These are phyloP conservation scores for Leptographium galeiforme DNA, from an alignment of 2,329 filamentous ascomycete species.

Conservation along the genomic window DNA sequence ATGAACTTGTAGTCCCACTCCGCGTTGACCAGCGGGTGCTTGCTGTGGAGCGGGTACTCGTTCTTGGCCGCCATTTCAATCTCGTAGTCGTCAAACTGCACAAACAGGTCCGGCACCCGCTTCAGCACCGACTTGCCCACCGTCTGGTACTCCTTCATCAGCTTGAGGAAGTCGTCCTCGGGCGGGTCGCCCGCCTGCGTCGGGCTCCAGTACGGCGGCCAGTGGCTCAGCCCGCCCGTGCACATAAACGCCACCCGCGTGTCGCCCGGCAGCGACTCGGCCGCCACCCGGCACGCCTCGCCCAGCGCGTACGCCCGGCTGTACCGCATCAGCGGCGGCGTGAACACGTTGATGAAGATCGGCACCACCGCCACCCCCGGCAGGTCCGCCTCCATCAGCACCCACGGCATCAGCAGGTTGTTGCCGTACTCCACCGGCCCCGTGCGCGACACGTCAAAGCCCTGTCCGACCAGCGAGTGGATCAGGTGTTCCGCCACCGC, in stretches of 20 bases:
- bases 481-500: conserved; percentile 9
- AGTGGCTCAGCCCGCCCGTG: conserved; percentile 9
- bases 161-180: conserved; percentile 9
- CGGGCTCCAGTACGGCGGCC: conserved; percentile 11
- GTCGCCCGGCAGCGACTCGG: conserved; percentile 8
- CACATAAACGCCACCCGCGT: conserved; percentile 9
- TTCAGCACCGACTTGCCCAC: conserved; percentile 9
- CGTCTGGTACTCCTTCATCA: conserved; percentile 12
- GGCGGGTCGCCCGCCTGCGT: conserved; percentile 9
- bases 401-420: conserved; percentile 11
- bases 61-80: conserved; percentile 10
- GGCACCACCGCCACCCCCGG: conserved; percentile 6
- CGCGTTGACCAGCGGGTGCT: conserved; percentile 10
- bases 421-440: conserved; percentile 9
- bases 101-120: conserved; percentile 8
- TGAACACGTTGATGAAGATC: conserved; percentile 10
- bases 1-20: conserved; percentile 9
- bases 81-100: conserved; percentile 10
- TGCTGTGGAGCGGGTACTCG: conserved; percentile 11
- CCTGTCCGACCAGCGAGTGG: conserved; percentile 9
- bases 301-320: conserved; percentile 17
- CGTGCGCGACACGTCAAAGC: conserved; percentile 9
- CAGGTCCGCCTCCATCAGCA: conserved; percentile 8
- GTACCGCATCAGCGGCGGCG: conserved; percentile 13
- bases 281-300: conserved; percentile 15